Conservation (phyloP, 495 filamentous ascomycete genomes). For the Penicillium bialowiezense region DNA sequence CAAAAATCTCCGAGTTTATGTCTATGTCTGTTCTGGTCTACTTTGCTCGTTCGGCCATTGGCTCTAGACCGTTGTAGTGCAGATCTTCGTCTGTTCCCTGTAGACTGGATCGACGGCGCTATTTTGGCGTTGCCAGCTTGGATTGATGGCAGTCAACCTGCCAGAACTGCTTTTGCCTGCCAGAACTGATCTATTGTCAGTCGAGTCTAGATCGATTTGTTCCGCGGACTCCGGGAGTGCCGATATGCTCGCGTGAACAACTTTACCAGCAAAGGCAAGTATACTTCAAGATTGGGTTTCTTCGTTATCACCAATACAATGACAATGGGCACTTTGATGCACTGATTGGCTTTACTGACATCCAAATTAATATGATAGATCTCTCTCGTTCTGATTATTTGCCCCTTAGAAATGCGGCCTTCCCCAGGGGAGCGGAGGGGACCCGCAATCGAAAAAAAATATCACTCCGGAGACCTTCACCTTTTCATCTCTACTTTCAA, state of each 20-base stretch:
- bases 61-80: constrained; percentile 1
- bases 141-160: too few relatives aligned
- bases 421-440: neutral
- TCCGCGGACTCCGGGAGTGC: neutral
- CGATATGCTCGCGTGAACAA: neutral
- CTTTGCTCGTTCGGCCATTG: neutral
- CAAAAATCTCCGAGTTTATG: constrained; percentile 41
- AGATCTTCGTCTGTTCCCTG: neutral
- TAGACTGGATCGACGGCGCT: too few relatives aligned
- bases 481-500: neutral
- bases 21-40: neutral
- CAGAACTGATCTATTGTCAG: too few relatives aligned
- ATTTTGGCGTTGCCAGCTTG: too few relatives aligned
- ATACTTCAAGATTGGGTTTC: too few relatives aligned
- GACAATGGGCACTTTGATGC: too few relatives aligned
- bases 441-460: constrained; percentile 6
- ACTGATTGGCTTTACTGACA: too few relatives aligned
- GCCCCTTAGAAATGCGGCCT: constrained; percentile 6
- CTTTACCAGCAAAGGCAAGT: too few relatives aligned
- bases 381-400: too few relatives aligned
- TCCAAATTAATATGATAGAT: too few relatives aligned
- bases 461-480: neutral
- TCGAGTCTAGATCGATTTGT: neutral
- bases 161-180: too few relatives aligned
- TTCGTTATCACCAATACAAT: too few relatives aligned